These are phyloP conservation scores for Pseudogymnoascus sp. DNA, from an alignment of 2,329 filamentous ascomycete species.

Conservation along the genomic window DNA sequence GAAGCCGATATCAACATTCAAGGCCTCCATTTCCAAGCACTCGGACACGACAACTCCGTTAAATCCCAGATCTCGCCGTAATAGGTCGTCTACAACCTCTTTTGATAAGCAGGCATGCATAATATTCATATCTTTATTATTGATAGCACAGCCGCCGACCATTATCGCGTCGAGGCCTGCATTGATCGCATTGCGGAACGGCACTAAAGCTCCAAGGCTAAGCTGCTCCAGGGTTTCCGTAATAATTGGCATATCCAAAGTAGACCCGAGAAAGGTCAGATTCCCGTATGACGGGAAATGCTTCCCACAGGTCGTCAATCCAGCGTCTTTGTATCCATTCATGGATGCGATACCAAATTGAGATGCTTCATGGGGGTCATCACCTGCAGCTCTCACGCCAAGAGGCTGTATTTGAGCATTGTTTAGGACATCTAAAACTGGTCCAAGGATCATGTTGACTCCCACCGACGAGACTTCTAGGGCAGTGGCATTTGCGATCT, in stretches of 20 bases:
- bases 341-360: constrained; percentile 86
- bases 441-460: constrained; percentile 91
- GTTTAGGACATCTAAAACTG: constrained; percentile 86
- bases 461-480: constrained; percentile 88
- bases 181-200: constrained; percentile 82
- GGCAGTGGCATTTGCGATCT: constrained; percentile 86
- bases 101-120: constrained; percentile 92
- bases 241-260: constrained; percentile 87
- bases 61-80: constrained; percentile 84
- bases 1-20: constrained; percentile 94
- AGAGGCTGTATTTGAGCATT: constrained; percentile 87
- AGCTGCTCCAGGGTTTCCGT: constrained; percentile 90
- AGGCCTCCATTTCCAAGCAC: constrained; percentile 91
- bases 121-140: constrained; percentile 83
- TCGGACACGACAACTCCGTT: constrained; percentile 90
- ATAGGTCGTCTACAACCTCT: constrained; percentile 81
- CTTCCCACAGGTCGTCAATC: constrained; percentile 83
- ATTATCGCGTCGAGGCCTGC: constrained; percentile 91
- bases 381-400: constrained; percentile 80
- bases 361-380: constrained; percentile 91
- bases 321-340: constrained; percentile 86
- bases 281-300: constrained; percentile 97
- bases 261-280: constrained; percentile 84
- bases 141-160: constrained; percentile 88
- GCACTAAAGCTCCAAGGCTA: constrained; percentile 82